These are phyloP conservation scores for Lomentospora prolificans DNA, from an alignment of 2,329 filamentous ascomycete species.

Conservation along the genomic window DNA sequence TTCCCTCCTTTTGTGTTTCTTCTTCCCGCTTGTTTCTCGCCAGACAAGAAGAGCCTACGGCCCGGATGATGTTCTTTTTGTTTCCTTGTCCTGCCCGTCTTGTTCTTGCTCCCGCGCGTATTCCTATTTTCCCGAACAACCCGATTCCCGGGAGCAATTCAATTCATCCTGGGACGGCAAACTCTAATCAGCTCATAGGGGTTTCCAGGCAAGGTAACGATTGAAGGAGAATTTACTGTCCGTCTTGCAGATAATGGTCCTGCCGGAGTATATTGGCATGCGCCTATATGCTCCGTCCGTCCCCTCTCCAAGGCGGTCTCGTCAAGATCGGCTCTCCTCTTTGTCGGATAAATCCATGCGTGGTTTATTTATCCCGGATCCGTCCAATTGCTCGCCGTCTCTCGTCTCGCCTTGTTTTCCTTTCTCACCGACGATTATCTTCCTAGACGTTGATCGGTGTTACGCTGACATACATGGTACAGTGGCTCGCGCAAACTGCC, in stretches of 20 bases:
- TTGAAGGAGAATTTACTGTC: not conserved
- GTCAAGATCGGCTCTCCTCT: too few relatives aligned
- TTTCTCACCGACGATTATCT: too few relatives aligned
- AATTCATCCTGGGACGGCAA: not conserved
- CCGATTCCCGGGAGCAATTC: not conserved
- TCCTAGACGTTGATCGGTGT: too few relatives aligned
- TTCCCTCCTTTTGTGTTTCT: not conserved
- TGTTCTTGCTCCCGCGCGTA: not conserved
- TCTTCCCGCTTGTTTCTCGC: not conserved
- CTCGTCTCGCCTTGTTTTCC: not conserved
- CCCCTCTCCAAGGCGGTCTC: not conserved
- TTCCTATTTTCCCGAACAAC: slow-evolving; percentile 2
- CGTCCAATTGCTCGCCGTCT: not conserved
- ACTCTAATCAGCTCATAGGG: not conserved
- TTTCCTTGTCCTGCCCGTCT: not conserved
- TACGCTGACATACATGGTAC: not conserved
- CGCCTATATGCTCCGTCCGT: not conserved
- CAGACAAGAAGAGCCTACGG: not conserved
- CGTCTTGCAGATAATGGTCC: not conserved
- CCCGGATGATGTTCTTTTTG: not conserved
- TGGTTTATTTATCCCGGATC: not conserved
- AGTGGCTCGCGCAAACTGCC: too few relatives aligned
- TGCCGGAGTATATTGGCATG: not conserved
- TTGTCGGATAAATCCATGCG: not conserved
- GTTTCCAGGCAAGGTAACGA: not conserved